phyloP scores from a whole-genome alignment of 139 green algal species.

The Klebsormidium nitens region DNA sequence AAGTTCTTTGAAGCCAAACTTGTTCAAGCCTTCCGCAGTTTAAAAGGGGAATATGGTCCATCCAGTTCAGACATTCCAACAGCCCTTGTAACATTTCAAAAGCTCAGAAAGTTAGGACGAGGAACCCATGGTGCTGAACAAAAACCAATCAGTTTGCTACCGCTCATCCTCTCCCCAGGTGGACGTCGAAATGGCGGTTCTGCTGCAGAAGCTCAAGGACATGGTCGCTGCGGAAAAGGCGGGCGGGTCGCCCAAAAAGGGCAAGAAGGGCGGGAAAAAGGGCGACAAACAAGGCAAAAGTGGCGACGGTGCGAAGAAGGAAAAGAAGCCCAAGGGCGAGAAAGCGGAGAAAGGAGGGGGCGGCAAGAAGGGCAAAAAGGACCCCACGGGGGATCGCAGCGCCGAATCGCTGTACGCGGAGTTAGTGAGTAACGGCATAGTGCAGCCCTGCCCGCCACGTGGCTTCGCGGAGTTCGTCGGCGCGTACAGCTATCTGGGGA shows the following conservation, averaged over 20 bases:
- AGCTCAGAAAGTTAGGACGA: too few species aligned
- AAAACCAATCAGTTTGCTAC: too few species aligned
- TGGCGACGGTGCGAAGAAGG: slow-evolving; percentile 49
- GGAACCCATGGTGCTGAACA: too few species aligned
- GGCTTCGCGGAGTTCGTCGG: slow-evolving; percentile 67
- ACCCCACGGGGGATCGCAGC: slow-evolving; percentile 75
- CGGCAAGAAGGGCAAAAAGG: slow-evolving; percentile 63
- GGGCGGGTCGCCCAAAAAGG: slow-evolving; percentile 63
- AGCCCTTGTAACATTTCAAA: too few species aligned
- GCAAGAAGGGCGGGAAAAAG: slow-evolving; percentile 50
- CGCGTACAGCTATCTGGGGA: slow-evolving; percentile 48
- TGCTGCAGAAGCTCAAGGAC: slow-evolving; percentile 82
- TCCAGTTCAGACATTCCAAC: too few species aligned
- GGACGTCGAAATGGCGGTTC: slow-evolving; percentile 54
- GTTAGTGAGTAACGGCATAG: slow-evolving; percentile 68
- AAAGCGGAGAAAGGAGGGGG: slow-evolving; percentile 40
- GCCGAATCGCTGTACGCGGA: slow-evolving; percentile 82
- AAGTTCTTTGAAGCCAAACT: too few species aligned
- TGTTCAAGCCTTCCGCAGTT: too few species aligned
- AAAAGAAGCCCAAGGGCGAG: slow-evolving; percentile 45
- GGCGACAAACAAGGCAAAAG: slow-evolving; percentile 46
- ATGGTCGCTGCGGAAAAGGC: slow-evolving; percentile 59
- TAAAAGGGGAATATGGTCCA: too few species aligned
- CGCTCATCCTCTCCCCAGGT: too few species aligned
- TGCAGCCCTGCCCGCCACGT: slow-evolving; percentile 46